phyloP scores from a whole-genome alignment of 1,284 basidiomycete species.

The Thelephora terrestris region DNA sequence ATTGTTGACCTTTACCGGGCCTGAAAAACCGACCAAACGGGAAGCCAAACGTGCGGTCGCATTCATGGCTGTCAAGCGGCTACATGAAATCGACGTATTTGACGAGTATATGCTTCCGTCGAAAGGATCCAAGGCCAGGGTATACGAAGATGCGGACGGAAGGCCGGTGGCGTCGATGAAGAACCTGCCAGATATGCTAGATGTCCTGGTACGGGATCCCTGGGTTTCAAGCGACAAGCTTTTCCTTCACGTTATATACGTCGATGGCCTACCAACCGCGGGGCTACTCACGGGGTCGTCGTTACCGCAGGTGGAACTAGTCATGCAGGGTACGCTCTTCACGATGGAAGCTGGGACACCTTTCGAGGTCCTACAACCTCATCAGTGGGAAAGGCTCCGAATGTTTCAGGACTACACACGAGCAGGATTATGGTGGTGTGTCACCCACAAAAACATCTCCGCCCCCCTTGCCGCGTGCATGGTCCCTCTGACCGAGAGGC shows the following conservation, averaged over 20 bases:
- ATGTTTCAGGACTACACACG: constrained; percentile 54
- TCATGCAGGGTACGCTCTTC: constrained; percentile 26
- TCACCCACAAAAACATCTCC: constrained; percentile 44
- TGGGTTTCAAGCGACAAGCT: constrained; percentile 48
- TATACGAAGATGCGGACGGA: constrained; percentile 43
- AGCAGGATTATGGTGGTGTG: constrained; percentile 50
- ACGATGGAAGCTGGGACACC: constrained; percentile 23
- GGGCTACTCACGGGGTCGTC: constrained; percentile 54
- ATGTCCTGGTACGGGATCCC: constrained; percentile 47
- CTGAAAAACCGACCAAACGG: constrained; percentile 51
- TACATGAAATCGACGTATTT: constrained; percentile 64
- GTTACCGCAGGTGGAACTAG: constrained; percentile 37
- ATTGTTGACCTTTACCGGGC: constrained; percentile 47
- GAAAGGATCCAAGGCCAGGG: constrained; percentile 30
- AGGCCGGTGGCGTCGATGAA: constrained; percentile 30
- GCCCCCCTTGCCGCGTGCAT: constrained; percentile 47
- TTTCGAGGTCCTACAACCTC: constrained; percentile 22
- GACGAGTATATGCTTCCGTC: constrained; percentile 69
- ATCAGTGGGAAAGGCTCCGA: constrained; percentile 33
- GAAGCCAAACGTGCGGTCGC: constrained; percentile 76
- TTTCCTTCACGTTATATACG: constrained; percentile 49
- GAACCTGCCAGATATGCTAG: constrained; percentile 41
- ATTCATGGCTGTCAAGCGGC: constrained; percentile 58
- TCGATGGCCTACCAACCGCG: constrained; percentile 38
- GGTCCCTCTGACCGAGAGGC: constrained; percentile 41